Conservation (phyloP, 768 basidiomycete species). For the Boletellus ananas region DNA sequence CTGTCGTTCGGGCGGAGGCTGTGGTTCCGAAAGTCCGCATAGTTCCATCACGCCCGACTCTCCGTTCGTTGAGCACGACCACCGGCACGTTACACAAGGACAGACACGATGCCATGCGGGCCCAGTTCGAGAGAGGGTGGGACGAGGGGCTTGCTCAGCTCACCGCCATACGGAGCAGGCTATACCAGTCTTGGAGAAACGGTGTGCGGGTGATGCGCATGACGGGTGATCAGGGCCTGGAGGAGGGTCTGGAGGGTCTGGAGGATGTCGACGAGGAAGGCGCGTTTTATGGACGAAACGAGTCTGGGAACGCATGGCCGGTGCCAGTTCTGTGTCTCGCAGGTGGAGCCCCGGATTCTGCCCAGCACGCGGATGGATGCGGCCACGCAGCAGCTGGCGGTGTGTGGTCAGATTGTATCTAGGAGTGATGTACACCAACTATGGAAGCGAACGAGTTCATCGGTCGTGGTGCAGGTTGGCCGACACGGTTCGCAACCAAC, state of each 20-base stretch:
- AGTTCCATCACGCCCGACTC: constrained; percentile 49
- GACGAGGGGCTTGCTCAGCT: constrained; percentile 53
- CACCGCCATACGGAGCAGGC: constrained; percentile 42
- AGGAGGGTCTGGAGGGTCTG: constrained; percentile 35
- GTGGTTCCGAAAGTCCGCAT: constrained; percentile 47
- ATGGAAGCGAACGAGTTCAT: neutral
- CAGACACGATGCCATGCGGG: constrained; percentile 38
- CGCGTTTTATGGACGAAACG: constrained; percentile 23
- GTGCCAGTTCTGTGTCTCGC: constrained; percentile 40
- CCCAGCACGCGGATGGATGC: constrained; percentile 35
- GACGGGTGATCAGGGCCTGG: constrained; percentile 21
- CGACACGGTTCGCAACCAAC: constrained; percentile 62
- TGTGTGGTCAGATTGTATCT: constrained; percentile 34
- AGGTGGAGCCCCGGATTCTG: constrained; percentile 25
- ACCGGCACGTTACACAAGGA: constrained; percentile 28
- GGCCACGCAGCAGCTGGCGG: constrained; percentile 34
- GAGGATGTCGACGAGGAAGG: constrained; percentile 29
- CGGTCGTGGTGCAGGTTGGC: constrained; percentile 1
- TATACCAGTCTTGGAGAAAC: constrained; percentile 45
- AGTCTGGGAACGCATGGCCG: constrained; percentile 8
- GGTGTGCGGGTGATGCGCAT: constrained; percentile 45
- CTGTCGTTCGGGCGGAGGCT: constrained; percentile 7
- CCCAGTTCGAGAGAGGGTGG: constrained; percentile 63
- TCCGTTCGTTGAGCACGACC: constrained; percentile 49
- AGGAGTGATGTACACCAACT: constrained; percentile 9